Conservation (phyloP, 2,329 filamentous ascomycete genomes). For the Colletotrichum musicola region DNA sequence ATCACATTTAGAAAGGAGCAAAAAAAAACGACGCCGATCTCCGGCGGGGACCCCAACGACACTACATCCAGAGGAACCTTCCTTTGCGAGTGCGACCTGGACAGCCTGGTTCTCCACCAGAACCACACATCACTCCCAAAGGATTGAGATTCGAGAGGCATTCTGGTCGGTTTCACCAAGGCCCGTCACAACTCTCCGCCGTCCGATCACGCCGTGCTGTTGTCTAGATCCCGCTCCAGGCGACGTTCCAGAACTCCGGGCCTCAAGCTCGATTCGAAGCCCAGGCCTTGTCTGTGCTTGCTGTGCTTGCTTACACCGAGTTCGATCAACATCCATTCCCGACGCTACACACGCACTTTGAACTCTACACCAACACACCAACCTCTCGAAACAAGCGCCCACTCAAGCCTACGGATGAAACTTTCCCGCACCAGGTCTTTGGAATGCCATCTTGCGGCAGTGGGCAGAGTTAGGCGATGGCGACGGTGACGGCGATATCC, state of each 20-base stretch:
- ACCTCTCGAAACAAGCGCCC: slow-evolving; percentile 14
- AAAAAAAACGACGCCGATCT: no score
- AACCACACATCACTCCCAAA: not conserved
- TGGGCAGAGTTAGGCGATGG: not conserved
- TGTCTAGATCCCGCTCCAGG: not conserved
- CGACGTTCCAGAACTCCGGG: not conserved
- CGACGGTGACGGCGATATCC: no score
- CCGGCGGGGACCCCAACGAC: no score
- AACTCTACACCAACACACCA: not conserved
- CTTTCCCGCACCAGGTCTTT: not conserved
- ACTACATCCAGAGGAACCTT: no score
- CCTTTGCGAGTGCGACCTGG: no score
- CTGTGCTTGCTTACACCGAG: not conserved
- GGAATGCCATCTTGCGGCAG: slow-evolving; percentile 4
- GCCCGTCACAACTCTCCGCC: not conserved
- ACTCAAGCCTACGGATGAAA: slow-evolving; percentile 7
- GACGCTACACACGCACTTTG: slow-evolving; percentile 11
- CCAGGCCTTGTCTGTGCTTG: not conserved
- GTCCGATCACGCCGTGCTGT: not conserved
- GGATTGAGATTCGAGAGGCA: slow-evolving; percentile 15
- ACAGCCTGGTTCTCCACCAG: not conserved
- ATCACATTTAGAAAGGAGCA: no score
- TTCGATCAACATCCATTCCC: slow-evolving; percentile 10
- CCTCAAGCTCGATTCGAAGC: slow-evolving; percentile 13
- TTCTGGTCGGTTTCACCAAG: not conserved